Percentiles rank a stretch among this genome's conserved stretches.
These are phyloP conservation scores for Candida coquimbonensis DNA, from an alignment of 805 yeast species.

Conservation along the genomic window DNA sequence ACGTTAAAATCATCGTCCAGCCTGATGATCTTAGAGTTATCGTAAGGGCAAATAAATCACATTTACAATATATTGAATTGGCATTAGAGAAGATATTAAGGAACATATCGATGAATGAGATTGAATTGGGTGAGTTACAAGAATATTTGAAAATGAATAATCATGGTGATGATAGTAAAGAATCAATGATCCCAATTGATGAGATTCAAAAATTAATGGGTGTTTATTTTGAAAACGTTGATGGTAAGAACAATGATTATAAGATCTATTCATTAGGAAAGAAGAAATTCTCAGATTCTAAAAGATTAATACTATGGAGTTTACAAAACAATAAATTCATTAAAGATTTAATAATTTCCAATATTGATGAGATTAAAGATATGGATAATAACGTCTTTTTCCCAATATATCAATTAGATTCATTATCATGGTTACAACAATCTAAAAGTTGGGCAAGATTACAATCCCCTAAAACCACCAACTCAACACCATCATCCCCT, in stretches of 20 bases:
- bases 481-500: not conserved
- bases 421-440: conserved; percentile 23
- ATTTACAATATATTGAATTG: conserved; percentile 21
- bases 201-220: conserved; percentile 20
- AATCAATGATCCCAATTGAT: conserved; percentile 12
- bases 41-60: conserved; percentile 17
- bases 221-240: conserved; percentile 15
- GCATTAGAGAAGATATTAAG: conserved; percentile 14
- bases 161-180: not conserved
- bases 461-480: conserved; percentile 12
- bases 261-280: conserved; percentile 15
- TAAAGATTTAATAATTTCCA: conserved; percentile 2
- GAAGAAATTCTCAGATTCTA: conserved; percentile 16
- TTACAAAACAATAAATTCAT: conserved; percentile 20
- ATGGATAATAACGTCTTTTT: conserved; percentile 1
- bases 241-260: conserved; percentile 4
- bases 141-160: conserved; percentile 3
- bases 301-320: conserved; percentile 21
- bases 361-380: conserved; percentile 6
- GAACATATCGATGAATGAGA: conserved; percentile 8
- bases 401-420: conserved; percentile 9
- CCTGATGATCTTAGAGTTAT: conserved; percentile 17
- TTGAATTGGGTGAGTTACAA: conserved; percentile 12
- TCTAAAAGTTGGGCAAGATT: conserved; percentile 16
- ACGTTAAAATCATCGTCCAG: conserved; percentile 18